Conservation (phyloP, 176 grass and related monocot genomes). For the Triticum dicoccoides region DNA sequence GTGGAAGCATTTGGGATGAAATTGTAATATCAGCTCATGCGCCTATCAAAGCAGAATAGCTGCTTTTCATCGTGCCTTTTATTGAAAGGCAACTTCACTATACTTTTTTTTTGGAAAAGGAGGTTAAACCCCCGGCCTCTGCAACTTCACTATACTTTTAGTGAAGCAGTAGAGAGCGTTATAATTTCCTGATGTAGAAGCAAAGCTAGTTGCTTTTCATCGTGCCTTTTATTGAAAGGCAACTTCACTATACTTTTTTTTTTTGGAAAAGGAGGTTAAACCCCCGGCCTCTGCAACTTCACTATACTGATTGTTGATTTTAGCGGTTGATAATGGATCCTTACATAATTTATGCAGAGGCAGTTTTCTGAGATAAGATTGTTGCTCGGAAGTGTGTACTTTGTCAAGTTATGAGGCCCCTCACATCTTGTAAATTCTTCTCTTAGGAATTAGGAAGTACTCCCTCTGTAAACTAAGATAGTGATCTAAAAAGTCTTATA, state of each 20-base stretch:
- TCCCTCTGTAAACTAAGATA: no score
- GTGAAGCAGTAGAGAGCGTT: neutral
- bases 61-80: no score
- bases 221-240: neutral
- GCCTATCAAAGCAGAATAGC: neutral
- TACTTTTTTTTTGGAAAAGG: no score
- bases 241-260: neutral
- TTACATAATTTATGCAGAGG: neutral
- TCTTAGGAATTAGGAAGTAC: neutral
- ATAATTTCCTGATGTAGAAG: neutral
- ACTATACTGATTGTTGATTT: neutral
- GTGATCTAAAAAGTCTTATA: no score
- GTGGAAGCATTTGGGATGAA: neutral
- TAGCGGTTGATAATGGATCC: neutral
- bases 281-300: neutral
- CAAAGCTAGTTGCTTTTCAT: neutral
- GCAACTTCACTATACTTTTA: no score
- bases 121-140: no score
- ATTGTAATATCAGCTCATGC: neutral
- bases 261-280: no score
- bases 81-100: no score
- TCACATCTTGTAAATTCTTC: neutral
- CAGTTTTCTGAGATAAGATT: neutral
- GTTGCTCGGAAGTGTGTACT: neutral
- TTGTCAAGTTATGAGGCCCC: constrained; percentile 7